These are phyloP conservation scores for Aspergillus transmontanensis DNA, from an alignment of 2,329 filamentous ascomycete species.

Conservation along the genomic window DNA sequence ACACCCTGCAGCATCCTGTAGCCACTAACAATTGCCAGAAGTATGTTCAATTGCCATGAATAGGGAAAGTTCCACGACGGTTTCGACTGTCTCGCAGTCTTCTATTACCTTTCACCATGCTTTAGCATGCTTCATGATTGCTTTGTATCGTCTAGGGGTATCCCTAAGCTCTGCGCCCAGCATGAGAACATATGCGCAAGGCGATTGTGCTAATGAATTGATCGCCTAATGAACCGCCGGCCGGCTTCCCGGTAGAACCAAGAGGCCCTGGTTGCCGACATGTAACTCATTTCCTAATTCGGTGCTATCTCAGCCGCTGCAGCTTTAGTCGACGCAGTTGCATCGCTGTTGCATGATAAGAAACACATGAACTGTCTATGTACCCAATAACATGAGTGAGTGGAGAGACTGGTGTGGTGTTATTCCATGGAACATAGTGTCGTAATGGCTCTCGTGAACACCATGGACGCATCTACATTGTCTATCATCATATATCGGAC, in stretches of 20 bases:
- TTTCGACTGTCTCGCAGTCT: background rate
- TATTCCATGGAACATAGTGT: background rate
- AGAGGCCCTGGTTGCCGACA: background rate
- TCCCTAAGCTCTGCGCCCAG: background rate
- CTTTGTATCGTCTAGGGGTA: background rate
- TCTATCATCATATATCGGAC: background rate
- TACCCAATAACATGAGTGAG: background rate
- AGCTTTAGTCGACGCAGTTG: background rate
- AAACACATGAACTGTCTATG: background rate
- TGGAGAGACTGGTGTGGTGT: background rate
- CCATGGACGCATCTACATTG: background rate
- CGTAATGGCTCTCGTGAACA: background rate
- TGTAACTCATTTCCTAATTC: background rate
- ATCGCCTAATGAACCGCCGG: background rate
- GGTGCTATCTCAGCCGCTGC: background rate
- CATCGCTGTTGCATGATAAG: background rate
- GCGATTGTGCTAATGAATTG: background rate
- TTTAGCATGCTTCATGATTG: background rate
- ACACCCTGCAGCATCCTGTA: background rate
- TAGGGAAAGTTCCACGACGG: background rate
- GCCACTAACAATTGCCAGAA: background rate
- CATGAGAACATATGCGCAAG: background rate
- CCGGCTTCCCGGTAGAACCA: background rate
- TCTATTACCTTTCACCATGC: background rate
- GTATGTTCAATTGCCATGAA: background rate